phyloP scores from a whole-genome alignment of 2,329 filamentous ascomycete genomes.

The Chaetomium olivaceum region DNA sequence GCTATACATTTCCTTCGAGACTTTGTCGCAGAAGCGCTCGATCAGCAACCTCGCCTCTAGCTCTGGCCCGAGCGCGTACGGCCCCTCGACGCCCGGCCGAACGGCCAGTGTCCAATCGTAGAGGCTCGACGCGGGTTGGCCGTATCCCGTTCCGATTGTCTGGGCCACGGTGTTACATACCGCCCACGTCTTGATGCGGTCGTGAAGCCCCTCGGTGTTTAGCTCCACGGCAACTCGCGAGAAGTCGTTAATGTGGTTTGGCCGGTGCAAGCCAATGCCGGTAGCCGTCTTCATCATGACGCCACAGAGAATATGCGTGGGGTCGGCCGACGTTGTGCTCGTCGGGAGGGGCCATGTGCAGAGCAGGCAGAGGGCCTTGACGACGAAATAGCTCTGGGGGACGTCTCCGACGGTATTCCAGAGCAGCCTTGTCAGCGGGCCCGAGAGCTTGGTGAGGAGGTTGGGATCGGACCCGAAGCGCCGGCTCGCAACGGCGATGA shows the following conservation, averaged over 20 bases:
- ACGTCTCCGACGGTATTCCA: constrained; percentile 78
- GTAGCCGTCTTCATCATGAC: constrained; percentile 88
- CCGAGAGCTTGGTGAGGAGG: constrained; percentile 67
- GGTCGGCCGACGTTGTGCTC: constrained; percentile 77
- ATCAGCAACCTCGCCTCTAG: constrained; percentile 69
- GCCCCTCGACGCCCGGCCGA: constrained; percentile 59
- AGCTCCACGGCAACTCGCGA: constrained; percentile 73
- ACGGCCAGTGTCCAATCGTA: constrained; percentile 73
- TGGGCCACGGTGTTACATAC: constrained; percentile 84
- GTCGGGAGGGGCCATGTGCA: constrained; percentile 83
- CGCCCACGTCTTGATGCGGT: constrained; percentile 79
- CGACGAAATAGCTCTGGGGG: constrained; percentile 75
- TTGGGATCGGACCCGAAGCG: constrained; percentile 65
- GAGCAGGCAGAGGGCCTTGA: constrained; percentile 76
- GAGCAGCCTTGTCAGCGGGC: constrained; percentile 67
- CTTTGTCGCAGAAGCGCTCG: constrained; percentile 74
- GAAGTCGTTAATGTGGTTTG: constrained; percentile 81
- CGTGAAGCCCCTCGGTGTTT: constrained; percentile 75
- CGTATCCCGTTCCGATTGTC: constrained; percentile 78
- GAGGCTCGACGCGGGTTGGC: constrained; percentile 74
- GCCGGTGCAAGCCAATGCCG: constrained; percentile 78
- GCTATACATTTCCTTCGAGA: constrained; percentile 77
- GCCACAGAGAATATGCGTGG: constrained; percentile 77
- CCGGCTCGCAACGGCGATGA: constrained; percentile 72
- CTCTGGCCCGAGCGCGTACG: constrained; percentile 60